phyloP scores from a whole-genome alignment of 129 eudicot genomes.

The Lactuca saligna region DNA sequence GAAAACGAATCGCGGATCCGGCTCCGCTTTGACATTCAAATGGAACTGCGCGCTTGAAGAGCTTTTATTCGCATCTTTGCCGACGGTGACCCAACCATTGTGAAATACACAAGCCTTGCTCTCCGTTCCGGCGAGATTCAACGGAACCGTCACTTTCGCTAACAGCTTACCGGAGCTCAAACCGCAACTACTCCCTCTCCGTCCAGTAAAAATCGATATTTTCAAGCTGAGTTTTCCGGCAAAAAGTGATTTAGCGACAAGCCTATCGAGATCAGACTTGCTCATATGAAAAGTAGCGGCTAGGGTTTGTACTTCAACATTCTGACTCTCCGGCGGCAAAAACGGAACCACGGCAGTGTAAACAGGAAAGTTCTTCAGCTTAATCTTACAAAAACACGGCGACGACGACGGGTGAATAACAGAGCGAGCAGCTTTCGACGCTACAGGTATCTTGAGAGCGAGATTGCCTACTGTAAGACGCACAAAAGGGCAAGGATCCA shows the following conservation, averaged over 20 bases:
- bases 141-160: constrained; percentile 47
- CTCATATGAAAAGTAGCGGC: constrained; percentile 55
- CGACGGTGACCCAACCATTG: constrained; percentile 61
- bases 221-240: constrained; percentile 38
- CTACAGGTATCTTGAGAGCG: constrained; percentile 52
- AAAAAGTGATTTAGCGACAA: constrained; percentile 44
- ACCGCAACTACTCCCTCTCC: constrained; percentile 52
- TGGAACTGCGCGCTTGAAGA: constrained; percentile 47
- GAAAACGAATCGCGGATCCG: constrained; percentile 72
- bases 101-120: constrained; percentile 37
- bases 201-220: constrained; percentile 44
- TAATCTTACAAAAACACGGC: constrained; percentile 65
- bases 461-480: constrained; percentile 46
- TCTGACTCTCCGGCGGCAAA: constrained; percentile 34
- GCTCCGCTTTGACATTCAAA: constrained; percentile 53
- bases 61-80: constrained; percentile 28
- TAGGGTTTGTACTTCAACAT: constrained; percentile 20
- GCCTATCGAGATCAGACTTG: constrained; percentile 48
- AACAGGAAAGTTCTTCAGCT: constrained; percentile 52
- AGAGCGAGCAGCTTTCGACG: constrained; percentile 49
- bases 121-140: constrained; percentile 48
- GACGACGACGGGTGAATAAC: constrained; percentile 60
- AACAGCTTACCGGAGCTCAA: constrained; percentile 49
- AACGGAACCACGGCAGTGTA: constrained; percentile 46
- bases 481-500: constrained; percentile 82